These are phyloP conservation scores for Cladosporium sp. DNA, from an alignment of 2,329 filamentous ascomycete species.

Conservation along the genomic window DNA sequence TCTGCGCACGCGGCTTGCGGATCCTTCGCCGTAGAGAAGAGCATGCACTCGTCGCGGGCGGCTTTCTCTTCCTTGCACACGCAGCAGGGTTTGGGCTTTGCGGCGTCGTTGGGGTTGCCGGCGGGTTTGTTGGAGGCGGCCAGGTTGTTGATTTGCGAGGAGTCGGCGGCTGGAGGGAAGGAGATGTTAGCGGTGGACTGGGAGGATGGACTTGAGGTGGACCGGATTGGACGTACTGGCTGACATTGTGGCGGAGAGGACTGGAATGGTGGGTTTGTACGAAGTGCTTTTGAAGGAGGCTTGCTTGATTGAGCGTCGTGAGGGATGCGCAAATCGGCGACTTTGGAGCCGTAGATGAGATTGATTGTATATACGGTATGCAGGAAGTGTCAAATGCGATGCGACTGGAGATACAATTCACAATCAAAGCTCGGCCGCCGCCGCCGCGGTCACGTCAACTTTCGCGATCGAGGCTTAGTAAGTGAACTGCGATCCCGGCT, in stretches of 20 bases:
- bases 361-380: too few species aligned
- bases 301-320: too few species aligned
- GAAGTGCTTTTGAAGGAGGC: too few species aligned
- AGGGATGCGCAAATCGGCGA: too few species aligned
- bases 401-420: background rate
- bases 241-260: too few species aligned
- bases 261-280: too few species aligned
- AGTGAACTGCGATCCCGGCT: background rate
- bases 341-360: too few species aligned
- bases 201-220: too few species aligned
- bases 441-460: conserved; percentile 9
- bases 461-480: background rate
- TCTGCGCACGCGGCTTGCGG: conserved; percentile 79
- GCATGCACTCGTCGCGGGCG: conserved; percentile 95
- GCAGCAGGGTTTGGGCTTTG: conserved; percentile 72
- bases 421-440: too few species aligned
- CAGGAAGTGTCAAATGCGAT: background rate
- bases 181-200: background rate
- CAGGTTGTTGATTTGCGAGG: conserved; percentile 36
- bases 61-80: conserved; percentile 96
- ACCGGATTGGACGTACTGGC: too few species aligned
- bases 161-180: conserved; percentile 9
- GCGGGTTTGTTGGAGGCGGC: conserved; percentile 41
- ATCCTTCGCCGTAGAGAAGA: conserved; percentile 82
- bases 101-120: background rate